Evolutionary conservation across 2,329 filamentous ascomycete species (phyloP).

Genomic region (Leptodontidium sp.): DNA sequence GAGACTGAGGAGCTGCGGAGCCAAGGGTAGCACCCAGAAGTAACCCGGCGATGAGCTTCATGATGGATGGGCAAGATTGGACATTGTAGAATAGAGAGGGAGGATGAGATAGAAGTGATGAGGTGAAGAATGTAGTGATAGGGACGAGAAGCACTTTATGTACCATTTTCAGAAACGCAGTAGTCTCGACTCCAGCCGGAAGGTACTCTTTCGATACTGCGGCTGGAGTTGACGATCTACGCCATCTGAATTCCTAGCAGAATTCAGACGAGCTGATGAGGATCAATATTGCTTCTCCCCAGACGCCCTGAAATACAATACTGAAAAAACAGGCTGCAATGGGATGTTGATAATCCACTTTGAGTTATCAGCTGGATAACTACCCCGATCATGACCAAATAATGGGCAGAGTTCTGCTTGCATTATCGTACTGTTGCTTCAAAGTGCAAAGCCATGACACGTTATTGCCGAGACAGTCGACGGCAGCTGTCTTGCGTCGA

Average conservation of each 20-base stretch:
- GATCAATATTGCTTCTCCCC: not conserved
- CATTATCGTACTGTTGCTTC: not conserved
- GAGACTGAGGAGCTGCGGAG: conserved; percentile 14
- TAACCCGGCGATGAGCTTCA: conserved; percentile 12
- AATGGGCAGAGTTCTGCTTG: not conserved
- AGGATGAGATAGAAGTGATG: conserved; percentile 7
- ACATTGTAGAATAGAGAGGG: not conserved
- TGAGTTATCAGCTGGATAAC: not conserved
- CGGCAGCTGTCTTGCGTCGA: not conserved
- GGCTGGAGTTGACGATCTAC: not conserved
- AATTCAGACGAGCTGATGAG: too few relatives aligned
- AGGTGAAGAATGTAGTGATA: not conserved
- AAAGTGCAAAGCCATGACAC: not conserved
- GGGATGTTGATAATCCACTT: not conserved
- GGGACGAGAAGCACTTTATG: not conserved
- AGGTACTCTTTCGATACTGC: not conserved
- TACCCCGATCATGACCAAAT: not conserved
- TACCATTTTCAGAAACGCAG: not conserved
- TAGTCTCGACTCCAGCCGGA: too few relatives aligned
- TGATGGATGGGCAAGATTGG: not conserved
- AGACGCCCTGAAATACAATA: not conserved
- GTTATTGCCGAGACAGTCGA: not conserved
- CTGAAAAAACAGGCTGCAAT: not conserved
- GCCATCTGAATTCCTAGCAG: too few relatives aligned
- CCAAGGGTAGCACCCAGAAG: conserved; percentile 1